Conservation (phyloP, 495 filamentous ascomycete species). For the Entonaema liquescens region DNA sequence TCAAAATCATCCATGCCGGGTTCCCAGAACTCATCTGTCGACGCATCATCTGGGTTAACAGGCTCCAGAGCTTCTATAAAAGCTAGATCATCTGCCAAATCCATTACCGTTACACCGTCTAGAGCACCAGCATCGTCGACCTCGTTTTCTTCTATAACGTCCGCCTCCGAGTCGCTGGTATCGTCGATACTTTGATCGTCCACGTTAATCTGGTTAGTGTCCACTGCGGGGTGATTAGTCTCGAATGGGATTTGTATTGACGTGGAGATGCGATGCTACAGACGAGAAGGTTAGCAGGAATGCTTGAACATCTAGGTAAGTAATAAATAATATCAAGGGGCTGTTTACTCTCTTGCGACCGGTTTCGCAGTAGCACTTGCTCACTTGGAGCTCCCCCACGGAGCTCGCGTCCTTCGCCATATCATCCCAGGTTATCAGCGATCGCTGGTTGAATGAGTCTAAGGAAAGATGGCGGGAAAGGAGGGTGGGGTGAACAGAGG, state of each 20-base stretch:
- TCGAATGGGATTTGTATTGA: conserved; percentile 38
- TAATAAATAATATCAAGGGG: neutral
- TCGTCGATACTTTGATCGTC: conserved; percentile 28
- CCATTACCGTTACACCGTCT: neutral
- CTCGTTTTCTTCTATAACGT: conserved; percentile 22
- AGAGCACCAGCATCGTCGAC: neutral
- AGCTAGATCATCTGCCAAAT: neutral
- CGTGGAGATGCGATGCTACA: conserved; percentile 26
- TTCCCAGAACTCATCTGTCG: neutral
- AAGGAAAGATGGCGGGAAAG: neutral
- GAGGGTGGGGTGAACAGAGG: neutral
- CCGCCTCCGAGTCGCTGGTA: conserved; percentile 32
- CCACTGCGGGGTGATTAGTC: conserved; percentile 1
- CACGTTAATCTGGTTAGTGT: conserved; percentile 12
- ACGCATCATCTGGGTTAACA: neutral
- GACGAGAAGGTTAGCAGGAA: conserved; percentile 18
- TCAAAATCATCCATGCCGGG: neutral
- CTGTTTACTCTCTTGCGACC: conserved; percentile 43
- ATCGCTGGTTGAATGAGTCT: neutral
- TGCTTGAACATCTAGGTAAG: neutral
- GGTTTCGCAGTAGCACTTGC: conserved; percentile 35
- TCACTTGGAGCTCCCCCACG: conserved; percentile 37
- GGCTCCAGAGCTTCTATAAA: neutral
- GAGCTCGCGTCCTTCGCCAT: conserved; percentile 31
- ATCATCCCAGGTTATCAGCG: conserved; percentile 18